A percentile compares a stretch with the other conserved stretches of the same genome.
Evolutionary conservation across 352 stramenopile species (phyloP).

Genomic region (Globisporangium nagaii): DNA sequence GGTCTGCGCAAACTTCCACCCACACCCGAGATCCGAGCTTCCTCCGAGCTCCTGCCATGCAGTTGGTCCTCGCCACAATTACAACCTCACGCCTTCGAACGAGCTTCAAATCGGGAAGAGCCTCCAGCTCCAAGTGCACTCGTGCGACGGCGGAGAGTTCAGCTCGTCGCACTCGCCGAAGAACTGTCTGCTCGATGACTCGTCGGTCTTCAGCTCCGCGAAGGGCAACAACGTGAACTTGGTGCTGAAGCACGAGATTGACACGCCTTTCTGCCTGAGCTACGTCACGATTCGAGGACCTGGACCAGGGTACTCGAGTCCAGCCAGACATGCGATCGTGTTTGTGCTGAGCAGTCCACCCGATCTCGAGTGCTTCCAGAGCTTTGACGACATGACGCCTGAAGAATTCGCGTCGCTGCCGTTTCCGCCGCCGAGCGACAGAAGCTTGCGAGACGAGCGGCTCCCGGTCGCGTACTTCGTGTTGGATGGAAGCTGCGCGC

Average conservation of each 20-base stretch:
- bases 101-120: conserved; percentile 70
- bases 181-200: conserved; percentile 76
- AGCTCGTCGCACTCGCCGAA: conserved; percentile 55
- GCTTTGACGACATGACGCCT: conserved; percentile 61
- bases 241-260: conserved; percentile 69
- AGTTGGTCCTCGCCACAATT: conserved; percentile 30
- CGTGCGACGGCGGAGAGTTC: conserved; percentile 78
- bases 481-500: conserved; percentile 66
- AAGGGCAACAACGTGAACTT: conserved; percentile 74
- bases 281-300: conserved; percentile 70
- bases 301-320: conserved; percentile 74
- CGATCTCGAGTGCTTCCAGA: conserved; percentile 39
- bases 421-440: conserved; percentile 44
- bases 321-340: conserved; percentile 48
- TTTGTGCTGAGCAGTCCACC: conserved; percentile 69
- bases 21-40: conserved; percentile 40
- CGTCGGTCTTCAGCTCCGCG: conserved; percentile 74
- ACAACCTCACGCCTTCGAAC: conserved; percentile 37
- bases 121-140: conserved; percentile 58
- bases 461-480: conserved; percentile 74
- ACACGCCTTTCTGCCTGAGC: conserved; percentile 77
- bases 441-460: conserved; percentile 48
- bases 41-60: conserved; percentile 31
- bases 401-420: conserved; percentile 77
- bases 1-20: conserved; percentile 68